Conservation (phyloP, 2,329 filamentous ascomycete genomes). For the Pseudocercospora vitis region DNA sequence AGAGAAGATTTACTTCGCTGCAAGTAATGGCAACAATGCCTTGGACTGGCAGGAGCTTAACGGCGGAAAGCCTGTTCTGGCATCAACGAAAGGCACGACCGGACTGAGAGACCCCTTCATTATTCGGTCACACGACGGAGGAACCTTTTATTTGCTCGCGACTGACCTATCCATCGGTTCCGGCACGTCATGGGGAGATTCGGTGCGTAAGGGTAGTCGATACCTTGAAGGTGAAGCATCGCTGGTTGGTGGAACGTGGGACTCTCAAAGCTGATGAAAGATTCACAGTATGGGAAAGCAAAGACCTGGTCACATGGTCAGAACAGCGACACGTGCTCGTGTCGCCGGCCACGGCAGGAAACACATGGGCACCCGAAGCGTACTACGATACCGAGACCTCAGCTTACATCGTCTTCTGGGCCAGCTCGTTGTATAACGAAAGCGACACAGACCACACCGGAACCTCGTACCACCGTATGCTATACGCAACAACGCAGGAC, state of each 20-base stretch:
- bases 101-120: constrained; percentile 57
- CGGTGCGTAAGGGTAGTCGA: constrained; percentile 50
- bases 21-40: constrained; percentile 55
- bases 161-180: constrained; percentile 57
- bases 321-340: constrained; percentile 53
- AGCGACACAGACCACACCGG: constrained; percentile 54
- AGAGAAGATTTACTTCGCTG: constrained; percentile 56
- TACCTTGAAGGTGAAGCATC: constrained; percentile 40
- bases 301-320: constrained; percentile 54
- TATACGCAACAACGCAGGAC: constrained; percentile 59
- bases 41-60: constrained; percentile 55
- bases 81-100: constrained; percentile 49
- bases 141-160: constrained; percentile 54
- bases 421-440: constrained; percentile 48
- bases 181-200: constrained; percentile 54
- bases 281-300: constrained; percentile 56
- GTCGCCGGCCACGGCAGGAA: constrained; percentile 52
- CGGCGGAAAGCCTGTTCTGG: constrained; percentile 48
- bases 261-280: constrained; percentile 33
- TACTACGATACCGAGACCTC: constrained; percentile 52
- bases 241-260: not conserved
- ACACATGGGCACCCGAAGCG: constrained; percentile 59
- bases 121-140: constrained; percentile 52
- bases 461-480: constrained; percentile 53
- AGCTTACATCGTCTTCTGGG: constrained; percentile 53